Conservation (phyloP, 2,329 filamentous ascomycete species). For the Fusarium sp. region DNA sequence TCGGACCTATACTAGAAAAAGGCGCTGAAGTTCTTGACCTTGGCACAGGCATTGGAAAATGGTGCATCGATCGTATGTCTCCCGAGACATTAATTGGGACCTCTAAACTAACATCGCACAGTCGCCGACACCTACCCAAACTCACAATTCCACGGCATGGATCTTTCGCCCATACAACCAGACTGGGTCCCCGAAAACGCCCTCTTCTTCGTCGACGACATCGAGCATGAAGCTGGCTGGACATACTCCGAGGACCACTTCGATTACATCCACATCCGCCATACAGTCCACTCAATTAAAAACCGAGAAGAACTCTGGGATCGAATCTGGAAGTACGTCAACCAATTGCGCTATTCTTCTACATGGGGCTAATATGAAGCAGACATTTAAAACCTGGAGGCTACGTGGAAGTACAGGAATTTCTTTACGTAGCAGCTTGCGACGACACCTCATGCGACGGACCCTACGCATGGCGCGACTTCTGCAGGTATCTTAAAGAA, state of each 20-base stretch:
- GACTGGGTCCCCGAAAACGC: conserved; percentile 63
- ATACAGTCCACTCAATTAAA: conserved; percentile 58
- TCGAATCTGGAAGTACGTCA: conserved; percentile 55
- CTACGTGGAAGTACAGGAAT: conserved; percentile 62
- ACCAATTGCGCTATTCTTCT: not conserved
- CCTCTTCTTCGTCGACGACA: conserved; percentile 64
- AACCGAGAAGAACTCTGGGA: conserved; percentile 56
- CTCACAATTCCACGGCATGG: conserved; percentile 59
- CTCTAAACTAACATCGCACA: conserved; percentile 41
- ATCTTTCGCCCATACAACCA: conserved; percentile 64
- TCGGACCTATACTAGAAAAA: conserved; percentile 51
- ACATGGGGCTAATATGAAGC: not conserved
- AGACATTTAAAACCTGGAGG: conserved; percentile 65
- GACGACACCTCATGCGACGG: conserved; percentile 59
- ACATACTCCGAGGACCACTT: conserved; percentile 58
- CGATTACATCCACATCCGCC: conserved; percentile 62
- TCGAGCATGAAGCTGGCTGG: conserved; percentile 63
- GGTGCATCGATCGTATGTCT: conserved; percentile 62
- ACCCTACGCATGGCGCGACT: conserved; percentile 61
- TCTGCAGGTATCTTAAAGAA: conserved; percentile 53
- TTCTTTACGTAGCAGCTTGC: conserved; percentile 54
- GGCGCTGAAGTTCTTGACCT: conserved; percentile 61
- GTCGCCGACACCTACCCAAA: conserved; percentile 61
- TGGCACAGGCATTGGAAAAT: conserved; percentile 64
- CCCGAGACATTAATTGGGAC: not conserved